Percentiles rank a stretch among this genome's conserved stretches.
These are phyloP conservation scores for Penicillium coprophilum DNA, from an alignment of 495 filamentous ascomycete species.

Conservation along the genomic window DNA sequence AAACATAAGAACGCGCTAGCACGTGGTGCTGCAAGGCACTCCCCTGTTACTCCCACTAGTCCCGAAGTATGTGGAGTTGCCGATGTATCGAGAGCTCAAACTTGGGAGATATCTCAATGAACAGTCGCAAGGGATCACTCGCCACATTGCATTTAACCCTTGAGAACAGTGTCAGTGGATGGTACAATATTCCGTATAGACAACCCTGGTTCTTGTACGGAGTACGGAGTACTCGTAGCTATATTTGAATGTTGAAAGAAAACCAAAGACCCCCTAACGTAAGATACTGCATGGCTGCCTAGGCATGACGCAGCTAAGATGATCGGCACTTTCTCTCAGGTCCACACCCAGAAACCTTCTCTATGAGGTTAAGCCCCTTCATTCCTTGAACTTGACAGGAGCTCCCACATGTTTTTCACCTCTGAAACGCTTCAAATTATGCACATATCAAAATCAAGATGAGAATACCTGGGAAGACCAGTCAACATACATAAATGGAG, in stretches of 20 bases:
- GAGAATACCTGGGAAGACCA: background rate
- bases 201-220: background rate
- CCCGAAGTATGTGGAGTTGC: constrained; percentile 11
- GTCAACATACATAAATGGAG: background rate
- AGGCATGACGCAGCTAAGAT: background rate
- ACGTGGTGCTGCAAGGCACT: constrained; percentile 9
- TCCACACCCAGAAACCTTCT: constrained; percentile 21
- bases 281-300: background rate
- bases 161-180: background rate
- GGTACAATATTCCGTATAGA: background rate
- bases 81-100: constrained; percentile 6
- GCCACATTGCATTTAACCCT: constrained; percentile 10
- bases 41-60: background rate
- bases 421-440: background rate
- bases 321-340: background rate
- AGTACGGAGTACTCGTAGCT: background rate
- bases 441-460: background rate
- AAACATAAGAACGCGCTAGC: constrained; percentile 15
- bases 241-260: background rate
- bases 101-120: constrained; percentile 7
- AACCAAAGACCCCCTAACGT: background rate
- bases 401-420: constrained; percentile 1
- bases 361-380: constrained; percentile 19
- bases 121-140: constrained; percentile 8
- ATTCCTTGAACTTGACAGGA: constrained; percentile 19